A percentile compares a stretch with the other conserved stretches of the same genome.
phyloP scores from a whole-genome alignment of 768 basidiomycete species.

The Pleurotus platypus region DNA sequence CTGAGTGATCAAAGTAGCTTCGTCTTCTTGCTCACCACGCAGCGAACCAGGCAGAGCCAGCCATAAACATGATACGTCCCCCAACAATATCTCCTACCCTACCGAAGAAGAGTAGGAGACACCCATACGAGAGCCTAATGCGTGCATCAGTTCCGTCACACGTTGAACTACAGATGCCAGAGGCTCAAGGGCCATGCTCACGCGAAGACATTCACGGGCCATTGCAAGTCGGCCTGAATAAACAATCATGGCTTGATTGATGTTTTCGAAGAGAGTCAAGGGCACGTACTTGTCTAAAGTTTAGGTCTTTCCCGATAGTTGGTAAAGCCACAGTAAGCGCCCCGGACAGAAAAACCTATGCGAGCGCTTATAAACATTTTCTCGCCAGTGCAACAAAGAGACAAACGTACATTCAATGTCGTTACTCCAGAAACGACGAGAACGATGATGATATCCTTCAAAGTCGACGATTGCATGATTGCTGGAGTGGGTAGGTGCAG shows the following conservation, averaged over 20 bases:
- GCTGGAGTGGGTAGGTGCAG: not conserved
- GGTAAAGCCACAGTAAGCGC: conserved; percentile 23
- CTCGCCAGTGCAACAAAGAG: not conserved
- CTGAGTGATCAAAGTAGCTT: no score
- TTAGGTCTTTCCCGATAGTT: conserved; percentile 21
- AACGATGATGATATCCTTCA: conserved; percentile 16
- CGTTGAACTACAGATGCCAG: no score
- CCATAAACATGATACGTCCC: conserved; percentile 23
- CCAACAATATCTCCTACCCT: conserved; percentile 21
- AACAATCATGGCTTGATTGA: not conserved
- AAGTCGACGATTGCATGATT: conserved; percentile 2
- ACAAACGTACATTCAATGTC: conserved; percentile 17
- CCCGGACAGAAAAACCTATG: conserved; percentile 19
- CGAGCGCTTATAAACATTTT: not conserved
- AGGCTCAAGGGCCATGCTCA: conserved; percentile 6
- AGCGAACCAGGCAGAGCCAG: conserved; percentile 26
- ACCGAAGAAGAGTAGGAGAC: conserved; percentile 20
- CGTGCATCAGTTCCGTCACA: no score
- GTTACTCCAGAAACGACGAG: conserved; percentile 20
- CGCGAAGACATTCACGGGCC: conserved; percentile 22
- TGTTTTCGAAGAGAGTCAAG: not conserved
- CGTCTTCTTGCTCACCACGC: conserved; percentile 18
- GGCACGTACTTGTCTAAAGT: conserved; percentile 15
- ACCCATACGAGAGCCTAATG: conserved; percentile 19
- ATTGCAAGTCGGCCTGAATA: conserved; percentile 15